Base-by-base conservation (phyloP, 163 green algal genomes). In the Scenedesmus sp. region DNA sequence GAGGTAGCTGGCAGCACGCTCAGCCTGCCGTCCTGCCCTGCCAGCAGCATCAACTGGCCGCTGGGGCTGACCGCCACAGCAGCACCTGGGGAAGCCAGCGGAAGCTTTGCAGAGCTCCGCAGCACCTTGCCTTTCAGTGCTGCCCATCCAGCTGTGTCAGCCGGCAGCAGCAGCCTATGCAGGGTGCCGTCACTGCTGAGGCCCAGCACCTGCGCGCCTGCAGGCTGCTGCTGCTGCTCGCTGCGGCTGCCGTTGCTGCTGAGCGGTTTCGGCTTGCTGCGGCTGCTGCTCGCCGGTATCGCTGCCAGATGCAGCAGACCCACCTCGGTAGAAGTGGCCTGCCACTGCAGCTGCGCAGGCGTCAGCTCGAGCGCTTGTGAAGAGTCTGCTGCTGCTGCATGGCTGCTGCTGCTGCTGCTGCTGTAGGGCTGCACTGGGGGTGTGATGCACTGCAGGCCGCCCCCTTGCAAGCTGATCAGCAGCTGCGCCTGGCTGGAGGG, bases 161-260 rank as follows among this genome's bases (percentile, higher is more conserved):
- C 16, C 16, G 87, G 87, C 79, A 91, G 79, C 87, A 82, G 35
- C 42, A 91, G 79, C 79, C 79, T n/a, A 40, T 87, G 79, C 43
- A 91, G 87, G 37, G n/a, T 49, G 0, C 87, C 56, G 46, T 87
- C 79, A 56, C 46, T 56, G 46, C 70, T 59, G 5, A 76, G 33
- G 1, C 85, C 85, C 18, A 90, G 37, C 3, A 90, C 1, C 5
- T 90, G 46, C 10, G 51, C 33, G 16, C 85, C 81, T 68, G 49
- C 46, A 20, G 10, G 15, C 5, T 72, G 85, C 53, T 87, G 81
- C 78, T 79, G 43, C 56, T 68, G 44, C 18, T 83, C 40, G 12
- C 13, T 89, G 68, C 65, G 6, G 65, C n/a, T 56, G 65, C 85
- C 72, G 43, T 20, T 84, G 46, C 72, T 83, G 35, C 30, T 72